phyloP scores from a whole-genome alignment of 225 moss, liverwort and hornwort species.

The Rhytidiadelphus loreus region DNA sequence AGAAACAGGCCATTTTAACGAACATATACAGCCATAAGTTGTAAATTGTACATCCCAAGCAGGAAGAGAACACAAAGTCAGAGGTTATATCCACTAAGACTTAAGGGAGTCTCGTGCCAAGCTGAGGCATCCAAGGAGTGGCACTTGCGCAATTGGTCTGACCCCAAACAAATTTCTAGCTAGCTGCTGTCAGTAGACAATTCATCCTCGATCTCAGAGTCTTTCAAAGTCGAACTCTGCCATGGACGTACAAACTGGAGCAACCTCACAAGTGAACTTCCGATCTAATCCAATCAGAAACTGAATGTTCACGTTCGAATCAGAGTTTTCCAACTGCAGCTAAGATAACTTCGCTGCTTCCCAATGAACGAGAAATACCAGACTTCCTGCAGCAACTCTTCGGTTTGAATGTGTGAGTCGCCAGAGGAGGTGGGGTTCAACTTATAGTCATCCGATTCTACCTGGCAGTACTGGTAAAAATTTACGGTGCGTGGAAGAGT shows the following conservation, averaged over 20 bases:
- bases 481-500: background rate
- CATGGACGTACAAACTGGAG: background rate
- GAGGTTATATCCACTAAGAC: background rate
- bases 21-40: background rate
- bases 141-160: background rate
- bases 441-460: background rate
- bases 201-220: background rate
- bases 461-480: background rate
- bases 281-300: background rate
- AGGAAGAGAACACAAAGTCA: background rate
- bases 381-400: background rate
- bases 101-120: background rate
- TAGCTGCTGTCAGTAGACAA: background rate
- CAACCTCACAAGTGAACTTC: background rate
- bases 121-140: background rate
- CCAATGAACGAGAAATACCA: too few relatives aligned
- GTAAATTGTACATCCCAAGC: background rate
- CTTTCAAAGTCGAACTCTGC: background rate
- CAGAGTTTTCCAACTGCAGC: background rate
- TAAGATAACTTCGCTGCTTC: background rate
- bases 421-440: background rate
- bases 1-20: background rate
- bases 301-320: background rate
- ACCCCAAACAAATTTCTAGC: background rate
- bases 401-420: too few relatives aligned